Evolutionary conservation across 169 alveolate species (phyloP).

Genomic region (Plasmodium inui): DNA sequence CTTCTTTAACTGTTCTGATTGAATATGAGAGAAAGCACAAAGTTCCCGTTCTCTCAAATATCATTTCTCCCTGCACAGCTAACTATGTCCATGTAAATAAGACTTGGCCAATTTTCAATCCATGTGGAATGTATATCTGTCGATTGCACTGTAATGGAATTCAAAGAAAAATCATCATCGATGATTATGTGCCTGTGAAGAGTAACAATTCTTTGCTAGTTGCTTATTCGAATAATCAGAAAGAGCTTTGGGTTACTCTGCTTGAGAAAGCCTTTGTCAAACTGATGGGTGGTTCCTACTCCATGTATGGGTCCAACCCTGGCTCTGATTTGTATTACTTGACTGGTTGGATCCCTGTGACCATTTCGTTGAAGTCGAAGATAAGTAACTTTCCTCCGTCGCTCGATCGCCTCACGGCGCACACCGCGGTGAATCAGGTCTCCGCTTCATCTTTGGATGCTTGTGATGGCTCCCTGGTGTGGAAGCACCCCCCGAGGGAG

Average conservation of each 20-base stretch:
- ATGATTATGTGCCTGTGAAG: constrained; percentile 92
- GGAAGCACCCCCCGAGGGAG: background rate
- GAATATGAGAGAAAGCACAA: constrained; percentile 89
- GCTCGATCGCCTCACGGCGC: constrained; percentile 31
- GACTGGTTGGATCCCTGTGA: constrained; percentile 96
- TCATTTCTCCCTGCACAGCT: constrained; percentile 71
- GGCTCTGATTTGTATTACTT: constrained; percentile 93
- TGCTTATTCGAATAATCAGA: constrained; percentile 89
- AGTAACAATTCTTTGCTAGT: constrained; percentile 84
- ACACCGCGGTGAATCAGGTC: constrained; percentile 1
- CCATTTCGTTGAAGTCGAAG: constrained; percentile 83
- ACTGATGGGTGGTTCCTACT: constrained; percentile 91
- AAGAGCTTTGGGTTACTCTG: constrained; percentile 93
- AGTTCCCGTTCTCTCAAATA: constrained; percentile 82
- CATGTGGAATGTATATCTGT: constrained; percentile 88
- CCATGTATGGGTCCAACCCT: constrained; percentile 93
- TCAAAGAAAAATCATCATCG: constrained; percentile 92
- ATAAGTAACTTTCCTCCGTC: constrained; percentile 80
- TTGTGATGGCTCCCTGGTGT: background rate
- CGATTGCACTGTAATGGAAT: constrained; percentile 91
- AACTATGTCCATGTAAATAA: constrained; percentile 16
- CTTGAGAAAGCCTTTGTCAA: constrained; percentile 94
- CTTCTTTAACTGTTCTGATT: constrained; percentile 90
- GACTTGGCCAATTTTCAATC: constrained; percentile 82
- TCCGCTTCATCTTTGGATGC: background rate